These are phyloP conservation scores for Manihot esculenta DNA, from an alignment of 441 rosid species.

Conservation along the genomic window DNA sequence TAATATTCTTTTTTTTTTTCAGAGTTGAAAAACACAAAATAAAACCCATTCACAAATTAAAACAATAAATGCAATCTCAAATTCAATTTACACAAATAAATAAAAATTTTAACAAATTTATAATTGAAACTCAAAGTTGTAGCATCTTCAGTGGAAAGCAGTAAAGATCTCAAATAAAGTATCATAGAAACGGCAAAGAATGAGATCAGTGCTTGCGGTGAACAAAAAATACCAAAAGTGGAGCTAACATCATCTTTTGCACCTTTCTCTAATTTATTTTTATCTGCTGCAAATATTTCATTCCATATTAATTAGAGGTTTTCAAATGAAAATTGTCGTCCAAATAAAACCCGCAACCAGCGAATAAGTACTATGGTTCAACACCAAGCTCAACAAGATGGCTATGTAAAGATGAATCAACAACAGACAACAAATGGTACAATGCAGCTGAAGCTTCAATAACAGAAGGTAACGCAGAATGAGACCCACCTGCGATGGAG, in stretches of 20 bases:
- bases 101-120: too few relatives aligned
- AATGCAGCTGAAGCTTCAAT: conserved; percentile 85
- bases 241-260: conserved; percentile 33
- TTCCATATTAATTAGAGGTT: conserved; percentile 86
- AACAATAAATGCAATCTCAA: too few relatives aligned
- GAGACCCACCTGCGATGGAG: conserved; percentile 52
- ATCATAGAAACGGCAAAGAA: conserved; percentile 86
- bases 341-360: conserved; percentile 91
- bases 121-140: too few relatives aligned
- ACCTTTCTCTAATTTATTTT: conserved; percentile 30
- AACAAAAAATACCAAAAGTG: conserved; percentile 51
- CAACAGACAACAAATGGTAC: conserved; percentile 69
- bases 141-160: conserved; percentile 89
- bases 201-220: conserved; percentile 66
- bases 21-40: too few relatives aligned
- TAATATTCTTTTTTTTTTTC: too few relatives aligned
- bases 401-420: conserved; percentile 80
- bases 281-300: conserved; percentile 76
- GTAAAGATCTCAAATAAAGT: conserved; percentile 71
- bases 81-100: too few relatives aligned
- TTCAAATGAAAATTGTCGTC: conserved; percentile 77
- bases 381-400: conserved; percentile 92
- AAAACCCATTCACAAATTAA: too few relatives aligned
- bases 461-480: conserved; percentile 69
- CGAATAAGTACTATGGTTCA: conserved; percentile 97